These are phyloP conservation scores for Penicillium lividum DNA, from an alignment of 495 filamentous ascomycete species.

Conservation along the genomic window DNA sequence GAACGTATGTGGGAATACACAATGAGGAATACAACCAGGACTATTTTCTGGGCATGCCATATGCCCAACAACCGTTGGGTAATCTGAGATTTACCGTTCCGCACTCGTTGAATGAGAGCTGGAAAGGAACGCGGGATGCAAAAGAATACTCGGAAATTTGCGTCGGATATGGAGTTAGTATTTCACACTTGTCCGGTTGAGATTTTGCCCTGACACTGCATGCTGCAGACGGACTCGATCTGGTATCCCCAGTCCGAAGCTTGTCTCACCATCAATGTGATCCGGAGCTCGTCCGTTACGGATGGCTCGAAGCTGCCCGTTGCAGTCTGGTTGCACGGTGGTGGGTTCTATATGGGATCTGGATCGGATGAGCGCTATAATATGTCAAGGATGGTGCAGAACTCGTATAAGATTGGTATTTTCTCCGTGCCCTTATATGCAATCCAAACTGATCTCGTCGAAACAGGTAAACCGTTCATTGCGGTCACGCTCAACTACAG, in stretches of 20 bases:
- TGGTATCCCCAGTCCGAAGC: slow-evolving; percentile 51
- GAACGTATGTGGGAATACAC: slow-evolving; percentile 40
- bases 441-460: not conserved
- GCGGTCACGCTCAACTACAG: slow-evolving; percentile 64
- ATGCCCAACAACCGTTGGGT: slow-evolving; percentile 46
- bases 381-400: slow-evolving; percentile 53
- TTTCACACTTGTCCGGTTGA: slow-evolving; percentile 2
- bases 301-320: slow-evolving; percentile 41
- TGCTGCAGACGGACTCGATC: slow-evolving; percentile 40
- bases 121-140: slow-evolving; percentile 38
- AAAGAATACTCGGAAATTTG: slow-evolving; percentile 53
- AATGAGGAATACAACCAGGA: slow-evolving; percentile 43
- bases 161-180: slow-evolving; percentile 44
- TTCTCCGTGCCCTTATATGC: not conserved
- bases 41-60: slow-evolving; percentile 50
- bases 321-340: slow-evolving; percentile 62
- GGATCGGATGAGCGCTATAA: slow-evolving; percentile 54
- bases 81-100: slow-evolving; percentile 51
- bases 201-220: slow-evolving; percentile 13
- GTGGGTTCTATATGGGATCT: slow-evolving; percentile 55
- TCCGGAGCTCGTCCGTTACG: slow-evolving; percentile 43
- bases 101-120: slow-evolving; percentile 45
- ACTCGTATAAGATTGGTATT: slow-evolving; percentile 48
- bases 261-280: slow-evolving; percentile 58
- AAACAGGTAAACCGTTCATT: slow-evolving; percentile 54